A percentile compares a stretch with the other conserved stretches of the same genome.
These are phyloP conservation scores for Rhodotorula mucilaginosa DNA, from an alignment of 1,284 basidiomycete genomes.

Conservation along the genomic window DNA sequence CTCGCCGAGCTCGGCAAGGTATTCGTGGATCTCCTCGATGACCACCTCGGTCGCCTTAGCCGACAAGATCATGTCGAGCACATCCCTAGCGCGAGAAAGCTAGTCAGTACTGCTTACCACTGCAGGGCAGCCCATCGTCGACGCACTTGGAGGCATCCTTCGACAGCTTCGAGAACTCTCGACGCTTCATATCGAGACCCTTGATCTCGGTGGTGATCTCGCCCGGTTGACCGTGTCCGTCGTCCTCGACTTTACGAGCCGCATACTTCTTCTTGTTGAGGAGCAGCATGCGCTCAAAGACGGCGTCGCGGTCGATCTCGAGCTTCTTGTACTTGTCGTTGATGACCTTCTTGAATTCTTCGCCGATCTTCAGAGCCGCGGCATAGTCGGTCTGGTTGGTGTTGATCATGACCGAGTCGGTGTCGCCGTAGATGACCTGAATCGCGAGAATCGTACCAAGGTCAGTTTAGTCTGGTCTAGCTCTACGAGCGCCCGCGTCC, in stretches of 20 bases:
- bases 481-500: neutral
- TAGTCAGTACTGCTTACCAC: neutral
- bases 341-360: conserved; percentile 89
- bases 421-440: conserved; percentile 97
- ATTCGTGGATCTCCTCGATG: conserved; percentile 89
- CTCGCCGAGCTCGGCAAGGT: conserved; percentile 70
- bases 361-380: conserved; percentile 86
- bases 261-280: conserved; percentile 99
- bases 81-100: conserved; percentile 59
- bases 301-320: conserved; percentile 93
- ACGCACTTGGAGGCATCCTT: conserved; percentile 88
- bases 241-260: conserved; percentile 82
- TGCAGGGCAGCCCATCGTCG: neutral
- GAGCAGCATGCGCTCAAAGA: conserved; percentile 88
- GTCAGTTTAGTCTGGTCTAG: neutral
- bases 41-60: conserved; percentile 87
- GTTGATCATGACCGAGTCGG: conserved; percentile 98
- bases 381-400: conserved; percentile 84
- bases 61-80: conserved; percentile 85
- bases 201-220: conserved; percentile 72
- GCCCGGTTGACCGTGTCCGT: conserved; percentile 55
- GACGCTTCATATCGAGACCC: conserved; percentile 97
- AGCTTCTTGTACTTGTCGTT: conserved; percentile 93
- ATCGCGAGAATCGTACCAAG: neutral
- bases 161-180: conserved; percentile 89